Evolutionary conservation across 208 protist genomes (phyloP), one percentile per base, ranked within the genome.

Genomic region (Acanthamoeba triangularis): DNA sequence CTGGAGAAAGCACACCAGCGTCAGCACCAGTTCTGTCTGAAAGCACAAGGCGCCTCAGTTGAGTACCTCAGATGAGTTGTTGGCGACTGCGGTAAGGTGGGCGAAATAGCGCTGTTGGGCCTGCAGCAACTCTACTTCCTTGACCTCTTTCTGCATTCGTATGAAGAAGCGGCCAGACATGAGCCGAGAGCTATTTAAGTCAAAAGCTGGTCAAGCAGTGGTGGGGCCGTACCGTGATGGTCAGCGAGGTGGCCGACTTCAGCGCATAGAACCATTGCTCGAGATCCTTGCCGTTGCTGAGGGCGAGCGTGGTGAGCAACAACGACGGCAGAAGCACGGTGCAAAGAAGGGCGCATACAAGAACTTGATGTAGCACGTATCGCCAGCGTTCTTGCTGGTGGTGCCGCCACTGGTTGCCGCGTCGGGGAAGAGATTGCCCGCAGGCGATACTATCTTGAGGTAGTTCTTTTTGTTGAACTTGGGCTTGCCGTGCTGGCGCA

Each of bases 391-490:
- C 72, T 82, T 41, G 80, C n/a, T 65, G 13, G 49, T 13, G 6
- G 23, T 56, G 49, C 80, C 41, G 23, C 80, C n/a, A 33, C 23
- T 88, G 28, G 47, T 33, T 11, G 52, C 30, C 25, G 35, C 69
- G n/a, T 78, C 69, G 5, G 69, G 69, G 37, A 78, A 78, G 69
- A 78, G 69, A 23, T 11, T 78, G n/a, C 69, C 69, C 14, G 30
- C 69, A 44, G 69, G 69, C 18, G 80, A 88, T 5, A 41, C 23
- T 8, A 88, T 88, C 41, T 61, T n/a, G 11, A 88, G 23, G 52
- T 63, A 88, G 80, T 63, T 88, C 80, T 88, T 88, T 23, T 88
- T 88, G 52, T 65, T 65, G 52, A 88, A 88, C 49, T 88, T 88
- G 28, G 41, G 8, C 80, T 88, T 88, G 41, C 80, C 80, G 14